phyloP scores from a whole-genome alignment of 2,329 filamentous ascomycete species.

The Coleophoma eucalyptorum region DNA sequence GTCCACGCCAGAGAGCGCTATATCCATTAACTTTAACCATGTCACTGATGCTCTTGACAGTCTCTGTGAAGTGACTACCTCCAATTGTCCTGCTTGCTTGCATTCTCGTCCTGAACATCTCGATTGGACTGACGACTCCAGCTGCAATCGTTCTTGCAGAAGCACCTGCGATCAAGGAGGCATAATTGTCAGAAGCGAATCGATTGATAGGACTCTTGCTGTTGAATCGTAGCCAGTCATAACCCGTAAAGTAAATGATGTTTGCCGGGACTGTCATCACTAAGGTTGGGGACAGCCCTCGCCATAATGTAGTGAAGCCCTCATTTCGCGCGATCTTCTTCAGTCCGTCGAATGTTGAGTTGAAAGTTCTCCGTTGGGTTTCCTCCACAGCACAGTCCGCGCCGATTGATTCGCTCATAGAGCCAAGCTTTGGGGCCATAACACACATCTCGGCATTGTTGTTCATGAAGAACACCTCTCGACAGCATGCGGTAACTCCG shows the following conservation, averaged over 20 bases:
- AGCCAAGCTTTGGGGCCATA: constrained; percentile 24
- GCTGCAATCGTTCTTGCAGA: constrained; percentile 77
- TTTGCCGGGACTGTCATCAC: constrained; percentile 93
- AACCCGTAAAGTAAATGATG: constrained; percentile 98
- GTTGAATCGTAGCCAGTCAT: constrained; percentile 86
- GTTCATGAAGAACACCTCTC: constrained; percentile 95
- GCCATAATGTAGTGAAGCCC: constrained; percentile 81
- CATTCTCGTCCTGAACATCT: constrained; percentile 89
- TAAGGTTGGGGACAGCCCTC: constrained; percentile 88
- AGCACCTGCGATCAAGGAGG: constrained; percentile 77
- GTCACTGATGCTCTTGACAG: constrained; percentile 68
- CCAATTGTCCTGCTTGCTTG: constrained; percentile 64
- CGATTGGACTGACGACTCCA: constrained; percentile 80
- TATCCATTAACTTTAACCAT: constrained; percentile 81
- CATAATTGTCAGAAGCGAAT: constrained; percentile 62
- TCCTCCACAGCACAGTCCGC: constrained; percentile 84
- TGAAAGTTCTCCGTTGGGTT: constrained; percentile 77
- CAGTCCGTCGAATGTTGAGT: constrained; percentile 86
- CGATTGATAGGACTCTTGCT: constrained; percentile 66
- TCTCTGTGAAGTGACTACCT: constrained; percentile 73
- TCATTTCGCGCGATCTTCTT: constrained; percentile 95
- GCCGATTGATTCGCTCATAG: constrained; percentile 31
- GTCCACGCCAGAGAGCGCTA: constrained; percentile 80
- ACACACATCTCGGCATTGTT: constrained; percentile 65
- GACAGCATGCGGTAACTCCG: constrained; percentile 90